phyloP scores from a whole-genome alignment of 2,329 filamentous ascomycete genomes.

The Pyrenochaeta sp. region DNA sequence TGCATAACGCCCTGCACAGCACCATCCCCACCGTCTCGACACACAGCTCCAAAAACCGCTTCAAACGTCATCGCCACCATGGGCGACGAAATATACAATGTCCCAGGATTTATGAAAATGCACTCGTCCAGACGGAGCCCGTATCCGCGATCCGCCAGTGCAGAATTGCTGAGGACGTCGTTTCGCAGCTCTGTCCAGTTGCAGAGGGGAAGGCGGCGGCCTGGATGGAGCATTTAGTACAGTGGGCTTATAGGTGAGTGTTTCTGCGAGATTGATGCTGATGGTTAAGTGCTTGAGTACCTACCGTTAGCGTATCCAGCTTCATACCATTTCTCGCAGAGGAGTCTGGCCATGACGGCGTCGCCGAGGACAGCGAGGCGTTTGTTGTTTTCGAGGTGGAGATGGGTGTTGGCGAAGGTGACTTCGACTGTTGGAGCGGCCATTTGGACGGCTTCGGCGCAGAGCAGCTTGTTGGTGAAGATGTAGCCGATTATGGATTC shows the following conservation, averaged over 20 bases:
- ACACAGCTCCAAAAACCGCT: constrained; percentile 47
- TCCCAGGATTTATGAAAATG: constrained; percentile 7
- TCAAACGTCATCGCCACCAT: constrained; percentile 42
- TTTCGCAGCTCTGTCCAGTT: constrained; percentile 14
- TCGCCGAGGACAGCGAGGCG: constrained; percentile 19
- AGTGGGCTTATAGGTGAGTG: no score
- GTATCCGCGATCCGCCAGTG: constrained; percentile 3
- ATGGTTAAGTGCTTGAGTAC: no score
- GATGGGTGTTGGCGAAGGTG: background rate
- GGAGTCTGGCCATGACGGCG: constrained; percentile 5
- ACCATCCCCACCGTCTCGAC: constrained; percentile 31
- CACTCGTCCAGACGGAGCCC: constrained; percentile 3
- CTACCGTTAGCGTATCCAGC: constrained; percentile 11
- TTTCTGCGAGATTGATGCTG: no score
- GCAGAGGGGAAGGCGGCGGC: background rate
- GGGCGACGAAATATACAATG: constrained; percentile 3
- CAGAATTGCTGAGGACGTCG: constrained; percentile 2
- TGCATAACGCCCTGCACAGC: constrained; percentile 12
- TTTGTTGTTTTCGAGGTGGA: constrained; percentile 12
- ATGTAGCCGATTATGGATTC: constrained; percentile 10
- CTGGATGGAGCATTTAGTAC: no score
- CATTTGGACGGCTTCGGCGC: constrained; percentile 22
- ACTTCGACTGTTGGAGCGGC: constrained; percentile 1
- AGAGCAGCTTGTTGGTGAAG: constrained; percentile 16
- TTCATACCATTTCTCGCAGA: constrained; percentile 18